Conservation (phyloP, 176 grass and related monocot species). For the Chrysopogon serrulatus region DNA sequence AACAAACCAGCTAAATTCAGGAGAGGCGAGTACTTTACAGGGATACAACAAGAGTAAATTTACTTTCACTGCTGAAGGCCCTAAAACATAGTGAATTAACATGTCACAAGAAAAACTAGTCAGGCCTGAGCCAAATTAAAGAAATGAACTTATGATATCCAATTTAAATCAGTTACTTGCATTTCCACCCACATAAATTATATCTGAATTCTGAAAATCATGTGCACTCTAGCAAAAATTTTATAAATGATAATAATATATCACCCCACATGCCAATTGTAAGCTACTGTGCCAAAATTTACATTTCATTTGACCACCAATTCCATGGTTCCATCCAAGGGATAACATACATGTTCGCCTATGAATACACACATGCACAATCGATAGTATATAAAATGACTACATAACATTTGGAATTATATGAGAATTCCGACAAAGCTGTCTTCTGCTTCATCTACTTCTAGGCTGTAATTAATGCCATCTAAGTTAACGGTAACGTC, state of each 20-base stretch:
- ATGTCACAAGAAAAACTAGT: not conserved
- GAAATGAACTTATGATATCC: not conserved
- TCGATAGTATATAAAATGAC: not conserved
- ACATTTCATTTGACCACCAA: not conserved
- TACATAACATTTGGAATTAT: not conserved
- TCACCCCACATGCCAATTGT: not conserved
- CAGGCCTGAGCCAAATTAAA: not conserved
- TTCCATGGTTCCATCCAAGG: not conserved
- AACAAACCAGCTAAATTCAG: not conserved
- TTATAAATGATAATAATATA: not conserved
- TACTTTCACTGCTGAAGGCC: not conserved
- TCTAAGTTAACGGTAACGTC: not conserved
- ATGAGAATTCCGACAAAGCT: constrained; percentile 2
- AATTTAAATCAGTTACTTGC: not conserved
- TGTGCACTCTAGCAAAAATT: not conserved
- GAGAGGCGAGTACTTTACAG: not conserved
- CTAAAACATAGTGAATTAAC: not conserved
- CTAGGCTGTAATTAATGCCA: not conserved
- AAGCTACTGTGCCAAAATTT: not conserved
- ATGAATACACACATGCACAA: not conserved
- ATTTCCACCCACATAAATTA: not conserved
- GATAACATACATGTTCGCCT: not conserved
- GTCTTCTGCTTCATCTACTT: not conserved
- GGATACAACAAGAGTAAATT: not conserved
- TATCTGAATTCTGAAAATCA: not conserved